Evolutionary conservation across 164 flowering plant genomes (phyloP), one percentile per base, ranked within the genome.

Genomic region (Nymphaea thermarum): DNA sequence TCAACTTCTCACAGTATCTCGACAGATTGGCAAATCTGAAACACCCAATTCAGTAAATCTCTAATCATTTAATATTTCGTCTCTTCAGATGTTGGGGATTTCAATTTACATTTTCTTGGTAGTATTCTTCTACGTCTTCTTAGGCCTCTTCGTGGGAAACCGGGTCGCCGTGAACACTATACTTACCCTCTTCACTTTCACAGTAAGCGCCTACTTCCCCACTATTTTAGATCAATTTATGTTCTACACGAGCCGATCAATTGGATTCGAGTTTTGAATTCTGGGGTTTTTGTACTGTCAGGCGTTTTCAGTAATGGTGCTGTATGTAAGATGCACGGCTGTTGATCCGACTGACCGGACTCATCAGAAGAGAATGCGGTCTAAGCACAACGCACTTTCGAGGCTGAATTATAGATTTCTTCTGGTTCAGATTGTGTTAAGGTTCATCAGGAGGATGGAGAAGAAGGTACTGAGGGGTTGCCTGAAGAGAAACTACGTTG

Each of bases 321-420:
- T 90, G 43, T 94, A 88, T 69, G 66, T 86, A 63, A 85, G 97
- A 76, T 91, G 99, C 71, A 83, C 93, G 0, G 93, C 92, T 8
- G 88, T 82, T 55, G 93, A 94, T 66, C 99, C 99, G 3, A 81
- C 86, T 42, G 97, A 91, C 71, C 91, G 79, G 71, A 87, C 86
- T 66, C 78, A 90, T 55, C 70, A 69, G 14, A 84, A 77, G 78
- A 89, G 83, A 83, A 89, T 79, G 76, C 83, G 70, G 71, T 17
- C n/a, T 4, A 85, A 80, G 69, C 57, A 78, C 0, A 75, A 70
- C 43, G 82, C 77, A 44, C 41, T 72, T 7, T 43, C 69, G 2
- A 82, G 82, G 78, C 72, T 84, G 17, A 88, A 84, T 69, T 85
- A 85, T 71, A 81, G 90, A 43, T 78, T 72, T 68, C 66, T 91